Conservation (phyloP, 495 filamentous ascomycete genomes). For the Neurospora hispaniola region DNA sequence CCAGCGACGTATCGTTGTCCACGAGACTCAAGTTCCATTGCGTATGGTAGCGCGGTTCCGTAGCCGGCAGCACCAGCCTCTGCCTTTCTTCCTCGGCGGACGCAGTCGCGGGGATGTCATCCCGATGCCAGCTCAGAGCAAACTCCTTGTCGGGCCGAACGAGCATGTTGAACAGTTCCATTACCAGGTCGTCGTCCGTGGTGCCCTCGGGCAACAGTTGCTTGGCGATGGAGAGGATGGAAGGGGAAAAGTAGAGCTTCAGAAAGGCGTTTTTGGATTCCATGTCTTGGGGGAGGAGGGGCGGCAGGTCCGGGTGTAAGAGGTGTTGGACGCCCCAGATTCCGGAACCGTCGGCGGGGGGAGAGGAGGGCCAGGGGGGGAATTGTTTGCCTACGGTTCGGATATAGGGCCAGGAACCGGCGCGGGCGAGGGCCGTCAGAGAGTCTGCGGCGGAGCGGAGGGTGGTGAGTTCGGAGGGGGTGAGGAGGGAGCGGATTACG, state of each 20-base stretch:
- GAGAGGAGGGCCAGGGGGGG: constrained; percentile 58
- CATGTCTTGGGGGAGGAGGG: background rate
- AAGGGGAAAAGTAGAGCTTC: constrained; percentile 52
- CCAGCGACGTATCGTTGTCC: constrained; percentile 47
- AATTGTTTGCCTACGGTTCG: constrained; percentile 80
- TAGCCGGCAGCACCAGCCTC: constrained; percentile 32
- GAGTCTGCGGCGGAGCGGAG: constrained; percentile 46
- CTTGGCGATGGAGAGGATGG: constrained; percentile 45
- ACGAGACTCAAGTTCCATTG: constrained; percentile 74
- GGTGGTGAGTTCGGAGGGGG: constrained; percentile 11
- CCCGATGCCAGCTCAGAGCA: constrained; percentile 65
- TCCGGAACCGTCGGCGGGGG: constrained; percentile 35
- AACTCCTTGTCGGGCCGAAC: constrained; percentile 53
- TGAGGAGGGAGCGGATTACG: constrained; percentile 26
- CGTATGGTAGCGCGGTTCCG: constrained; percentile 38
- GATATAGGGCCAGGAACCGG: constrained; percentile 64
- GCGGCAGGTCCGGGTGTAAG: constrained; percentile 52
- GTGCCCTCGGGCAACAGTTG: constrained; percentile 34
- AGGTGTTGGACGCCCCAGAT: constrained; percentile 87
- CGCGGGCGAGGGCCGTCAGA: constrained; percentile 45
- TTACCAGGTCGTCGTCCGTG: constrained; percentile 41
- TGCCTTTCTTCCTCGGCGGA: constrained; percentile 42
- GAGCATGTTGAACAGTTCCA: constrained; percentile 76
- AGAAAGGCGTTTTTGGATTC: constrained; percentile 41
- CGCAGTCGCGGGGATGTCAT: constrained; percentile 55